Evolutionary conservation across 495 filamentous ascomycete species (phyloP), one percentile per base, ranked within the genome.

Genomic region (Penicillium malachiteum): DNA sequence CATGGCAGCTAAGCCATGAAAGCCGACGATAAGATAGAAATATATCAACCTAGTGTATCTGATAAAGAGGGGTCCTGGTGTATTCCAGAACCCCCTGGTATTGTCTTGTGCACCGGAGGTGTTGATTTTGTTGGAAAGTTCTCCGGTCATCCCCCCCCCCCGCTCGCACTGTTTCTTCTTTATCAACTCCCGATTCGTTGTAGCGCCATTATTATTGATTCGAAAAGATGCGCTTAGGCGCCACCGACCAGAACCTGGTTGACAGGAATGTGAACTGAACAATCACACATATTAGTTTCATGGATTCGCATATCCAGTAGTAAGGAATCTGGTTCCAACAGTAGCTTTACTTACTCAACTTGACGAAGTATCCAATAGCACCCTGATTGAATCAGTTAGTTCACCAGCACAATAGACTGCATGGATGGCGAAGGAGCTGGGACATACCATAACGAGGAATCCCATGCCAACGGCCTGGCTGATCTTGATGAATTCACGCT

Each of bases 391-490:
- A n/a, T 26, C 42, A 21, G 42, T 53, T 31, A 59, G 41, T 14
- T 14, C n/a, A 11, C 26, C 5, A 11, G 31, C 32, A 38, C 9
- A 8, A n/a, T n/a, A 17, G 31, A 17, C 14, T 8, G 18, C 9
- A 35, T 26, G 17, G 12, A 31, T 39, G 45, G 30, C 1, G 40
- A n/a, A 9, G 7, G n/a, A 40, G 7, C 40, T 6, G 40, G 21
- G 6, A 50, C 78, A 74, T 61, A 87, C 89, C 89, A 95, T 94
- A 40, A 93, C 84, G 31, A 95, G 66, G 75, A 96, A 95, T 45
- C 91, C 91, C 61, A 96, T 87, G 60, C 93, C 94, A 56, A 98
- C 94, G 56, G 94, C 93, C 73, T 96, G 92, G 65, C 84, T 91
- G 74, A 98, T 94, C 79, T 94, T 92, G 66, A 96, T 82, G 78